Conservation (phyloP, 164 flowering plant species). For the Vitis riparia region DNA sequence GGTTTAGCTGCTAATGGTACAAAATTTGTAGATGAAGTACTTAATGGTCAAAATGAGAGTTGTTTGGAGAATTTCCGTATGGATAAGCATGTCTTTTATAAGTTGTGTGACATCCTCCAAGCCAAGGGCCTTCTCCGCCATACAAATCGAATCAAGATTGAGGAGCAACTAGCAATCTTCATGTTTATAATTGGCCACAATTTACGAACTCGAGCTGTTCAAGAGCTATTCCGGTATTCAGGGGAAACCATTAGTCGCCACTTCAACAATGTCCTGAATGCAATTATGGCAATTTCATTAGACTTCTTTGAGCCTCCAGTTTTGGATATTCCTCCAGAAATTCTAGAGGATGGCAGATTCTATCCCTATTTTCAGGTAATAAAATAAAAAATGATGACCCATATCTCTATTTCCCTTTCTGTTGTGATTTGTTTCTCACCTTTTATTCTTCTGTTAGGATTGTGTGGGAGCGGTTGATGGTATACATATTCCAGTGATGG, state of each 20-base stretch:
- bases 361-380: constrained; percentile 51
- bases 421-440: neutral
- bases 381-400: too few relatives aligned
- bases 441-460: constrained; percentile 33
- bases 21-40: constrained; percentile 56
- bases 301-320: constrained; percentile 51
- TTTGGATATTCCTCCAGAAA: constrained; percentile 40
- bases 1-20: constrained; percentile 26
- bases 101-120: constrained; percentile 49
- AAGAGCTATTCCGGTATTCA: constrained; percentile 54
- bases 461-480: constrained; percentile 64
- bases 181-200: constrained; percentile 59
- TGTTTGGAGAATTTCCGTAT: constrained; percentile 61
- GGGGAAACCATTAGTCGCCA: constrained; percentile 72
- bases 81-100: constrained; percentile 55
- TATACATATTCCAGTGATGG: constrained; percentile 62
- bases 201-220: constrained; percentile 56
- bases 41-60: constrained; percentile 38
- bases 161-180: constrained; percentile 66
- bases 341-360: constrained; percentile 44
- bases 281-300: constrained; percentile 47
- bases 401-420: neutral
- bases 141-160: constrained; percentile 57
- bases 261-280: constrained; percentile 63
- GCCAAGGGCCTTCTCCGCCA: constrained; percentile 50